A percentile compares a stretch with the other conserved stretches of the same genome.
These are phyloP conservation scores for Novakomyces olei DNA, from an alignment of 805 yeast species.

Conservation along the genomic window DNA sequence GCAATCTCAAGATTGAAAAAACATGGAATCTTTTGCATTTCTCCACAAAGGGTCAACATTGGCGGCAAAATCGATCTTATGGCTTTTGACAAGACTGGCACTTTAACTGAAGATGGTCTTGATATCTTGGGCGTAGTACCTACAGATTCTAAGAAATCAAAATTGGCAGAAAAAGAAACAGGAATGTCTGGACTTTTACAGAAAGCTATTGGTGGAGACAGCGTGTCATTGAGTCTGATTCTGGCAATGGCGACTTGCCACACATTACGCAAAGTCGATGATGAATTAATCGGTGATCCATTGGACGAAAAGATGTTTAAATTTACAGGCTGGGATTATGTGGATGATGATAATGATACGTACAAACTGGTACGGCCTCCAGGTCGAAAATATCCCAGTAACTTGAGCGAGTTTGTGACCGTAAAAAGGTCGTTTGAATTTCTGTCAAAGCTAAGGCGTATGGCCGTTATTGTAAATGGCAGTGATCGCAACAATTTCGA, in stretches of 20 bases:
- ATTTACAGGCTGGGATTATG: conserved; percentile 56
- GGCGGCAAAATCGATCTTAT: conserved; percentile 82
- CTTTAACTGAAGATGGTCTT: conserved; percentile 87
- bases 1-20: conserved; percentile 56
- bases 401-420: conserved; percentile 19
- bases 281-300: conserved; percentile 78
- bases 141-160: conserved; percentile 9
- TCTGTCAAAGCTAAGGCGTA: conserved; percentile 61
- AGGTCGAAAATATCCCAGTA: conserved; percentile 1
- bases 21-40: conserved; percentile 59
- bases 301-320: conserved; percentile 82
- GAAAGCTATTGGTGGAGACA: background rate
- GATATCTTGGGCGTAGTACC: conserved; percentile 54
- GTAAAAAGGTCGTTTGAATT: conserved; percentile 57
- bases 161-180: conserved; percentile 8
- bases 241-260: conserved; percentile 60
- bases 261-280: conserved; percentile 59
- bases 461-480: conserved; percentile 57
- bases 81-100: conserved; percentile 94
- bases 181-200: conserved; percentile 6
- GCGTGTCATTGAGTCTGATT: conserved; percentile 13
- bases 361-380: conserved; percentile 14
- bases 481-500: conserved; percentile 20
- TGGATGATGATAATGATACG: conserved; percentile 32
- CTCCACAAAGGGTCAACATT: conserved; percentile 87